These are phyloP conservation scores for Yamadazyma triangularis DNA, from an alignment of 1,139 yeast species.

Conservation along the genomic window DNA sequence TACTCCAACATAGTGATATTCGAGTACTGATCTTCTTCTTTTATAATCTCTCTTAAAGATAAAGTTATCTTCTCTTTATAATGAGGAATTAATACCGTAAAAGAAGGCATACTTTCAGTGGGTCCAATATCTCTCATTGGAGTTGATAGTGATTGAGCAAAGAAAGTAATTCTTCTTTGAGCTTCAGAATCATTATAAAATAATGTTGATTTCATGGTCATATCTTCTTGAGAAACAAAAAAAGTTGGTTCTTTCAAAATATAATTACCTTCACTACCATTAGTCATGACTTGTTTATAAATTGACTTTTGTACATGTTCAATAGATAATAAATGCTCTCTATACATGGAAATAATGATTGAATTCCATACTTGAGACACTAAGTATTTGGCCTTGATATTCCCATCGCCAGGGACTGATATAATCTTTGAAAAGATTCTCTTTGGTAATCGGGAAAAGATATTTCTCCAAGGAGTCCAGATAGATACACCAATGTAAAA, in stretches of 20 bases:
- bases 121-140: conserved; percentile 48
- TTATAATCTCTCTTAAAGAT: conserved; percentile 44
- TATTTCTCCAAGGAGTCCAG: conserved; percentile 58
- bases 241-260: conserved; percentile 43
- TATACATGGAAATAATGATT: conserved; percentile 50
- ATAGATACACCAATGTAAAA: conserved; percentile 50
- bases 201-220: conserved; percentile 28
- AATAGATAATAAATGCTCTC: conserved; percentile 49
- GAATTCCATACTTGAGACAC: conserved; percentile 53
- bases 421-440: conserved; percentile 45
- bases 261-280: conserved; percentile 19
- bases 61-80: conserved; percentile 47
- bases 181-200: conserved; percentile 42
- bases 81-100: conserved; percentile 50
- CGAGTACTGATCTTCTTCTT: conserved; percentile 44
- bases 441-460: conserved; percentile 47
- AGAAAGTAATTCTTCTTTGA: conserved; percentile 47
- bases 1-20: conserved; percentile 50
- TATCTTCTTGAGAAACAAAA: conserved; percentile 50
- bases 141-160: conserved; percentile 51
- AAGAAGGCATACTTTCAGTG: conserved; percentile 43
- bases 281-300: conserved; percentile 30
- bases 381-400: conserved; percentile 28
- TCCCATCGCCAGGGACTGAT: conserved; percentile 24
- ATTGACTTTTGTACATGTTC: conserved; percentile 47